Evolutionary conservation across 2,329 filamentous ascomycete genomes (phyloP), one percentile per base, ranked within the genome.

Genomic region (Fusarium nisikadoi): DNA sequence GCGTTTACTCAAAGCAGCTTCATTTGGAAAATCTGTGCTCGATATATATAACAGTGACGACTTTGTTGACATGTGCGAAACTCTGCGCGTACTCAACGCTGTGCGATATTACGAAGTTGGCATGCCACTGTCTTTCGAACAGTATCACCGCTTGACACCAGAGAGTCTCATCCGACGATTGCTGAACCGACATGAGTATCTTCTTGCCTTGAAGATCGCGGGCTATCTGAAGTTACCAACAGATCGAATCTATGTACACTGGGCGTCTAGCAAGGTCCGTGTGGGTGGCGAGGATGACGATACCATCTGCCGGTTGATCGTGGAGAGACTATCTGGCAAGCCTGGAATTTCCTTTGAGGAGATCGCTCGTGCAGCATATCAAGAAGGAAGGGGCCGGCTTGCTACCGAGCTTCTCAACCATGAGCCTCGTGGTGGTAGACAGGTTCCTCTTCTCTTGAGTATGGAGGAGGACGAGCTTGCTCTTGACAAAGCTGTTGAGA

Each of bases 1-100:
- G 80, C 91, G 97, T 75, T 86, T 99, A 3, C 86, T 99, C n/a
- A 97, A 97, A 80, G 96, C 96, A 10, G 96, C 96, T 0, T 98
- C 95, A 0, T 98, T 98, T 80, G 96, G 96, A 68, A 99, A 99
- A 81, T 98, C 96, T 0, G 96, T 98, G 0, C 87, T 99, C 7
- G 96, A 98, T 77, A 91, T 98, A 17, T 99, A 98, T 83, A 98
- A 96, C 81, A 98, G 95, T 78, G 96, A 99, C 78, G 95, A 99
- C 73, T 99, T 98, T 82, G 96, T 99, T 59, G 95, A 98, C 71
- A 98, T 98, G 92, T 97, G 94, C 75, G 95, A 99, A 81, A 96
- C 92, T 2, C 84, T 99, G 20, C 92, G 96, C 20, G 95, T 99
- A 0, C 86, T 99, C 52, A 98, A 98, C 76, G 95, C 95, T 11